phyloP scores from a whole-genome alignment of 2,329 filamentous ascomycete genomes.

The Botrytis cinerea region DNA sequence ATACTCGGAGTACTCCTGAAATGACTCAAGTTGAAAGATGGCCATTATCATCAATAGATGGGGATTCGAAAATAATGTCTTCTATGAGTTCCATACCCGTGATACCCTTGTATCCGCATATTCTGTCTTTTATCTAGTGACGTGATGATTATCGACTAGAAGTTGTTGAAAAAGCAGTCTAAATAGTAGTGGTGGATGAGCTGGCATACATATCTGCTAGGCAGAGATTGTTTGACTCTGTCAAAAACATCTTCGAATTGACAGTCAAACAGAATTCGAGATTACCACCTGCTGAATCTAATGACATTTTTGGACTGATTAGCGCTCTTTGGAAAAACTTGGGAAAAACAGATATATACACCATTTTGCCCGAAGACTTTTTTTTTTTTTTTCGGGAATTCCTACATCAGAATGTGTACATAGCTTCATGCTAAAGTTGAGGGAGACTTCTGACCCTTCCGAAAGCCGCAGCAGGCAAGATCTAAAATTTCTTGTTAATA shows the following conservation, averaged over 20 bases:
- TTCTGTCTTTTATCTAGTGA: not conserved
- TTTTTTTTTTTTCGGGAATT: too few species aligned
- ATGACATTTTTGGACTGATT: too few species aligned
- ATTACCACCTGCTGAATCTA: too few species aligned
- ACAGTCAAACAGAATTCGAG: too few species aligned
- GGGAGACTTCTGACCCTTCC: not conserved
- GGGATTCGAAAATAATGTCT: accelerated
- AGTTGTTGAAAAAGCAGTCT: not conserved
- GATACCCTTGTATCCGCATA: not conserved
- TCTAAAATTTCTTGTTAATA: not conserved
- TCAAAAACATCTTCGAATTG: not conserved
- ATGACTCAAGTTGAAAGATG: not conserved
- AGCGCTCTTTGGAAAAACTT: not conserved
- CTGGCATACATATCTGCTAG: not conserved
- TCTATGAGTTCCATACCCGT: not conserved
- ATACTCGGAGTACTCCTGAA: not conserved
- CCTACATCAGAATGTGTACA: too few species aligned
- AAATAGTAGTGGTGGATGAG: not conserved
- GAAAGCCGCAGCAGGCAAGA: not conserved
- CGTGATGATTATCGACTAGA: accelerated
- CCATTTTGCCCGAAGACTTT: not conserved
- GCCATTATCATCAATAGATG: not conserved
- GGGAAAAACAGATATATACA: not conserved
- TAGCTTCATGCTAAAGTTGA: not conserved
- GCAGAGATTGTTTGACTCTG: not conserved